Conservation (phyloP, 495 filamentous ascomycete genomes). For the Staphylotrichum longicolle region DNA sequence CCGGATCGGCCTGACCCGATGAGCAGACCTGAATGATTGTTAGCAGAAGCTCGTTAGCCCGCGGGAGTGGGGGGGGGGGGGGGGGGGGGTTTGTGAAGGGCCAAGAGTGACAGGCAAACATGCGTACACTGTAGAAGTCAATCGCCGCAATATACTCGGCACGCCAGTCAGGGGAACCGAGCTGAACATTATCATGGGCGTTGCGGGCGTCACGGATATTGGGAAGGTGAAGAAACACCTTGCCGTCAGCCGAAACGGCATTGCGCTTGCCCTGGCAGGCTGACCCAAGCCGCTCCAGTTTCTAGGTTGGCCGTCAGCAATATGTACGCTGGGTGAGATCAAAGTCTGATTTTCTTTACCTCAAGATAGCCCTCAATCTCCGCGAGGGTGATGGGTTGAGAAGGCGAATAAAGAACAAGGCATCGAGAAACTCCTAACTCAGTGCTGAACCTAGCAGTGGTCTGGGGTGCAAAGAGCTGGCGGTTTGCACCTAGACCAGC, state of each 20-base stretch:
- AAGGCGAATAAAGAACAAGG: constrained; percentile 35
- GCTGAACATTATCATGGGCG: constrained; percentile 44
- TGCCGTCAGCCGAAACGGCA: constrained; percentile 28
- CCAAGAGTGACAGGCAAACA: neutral
- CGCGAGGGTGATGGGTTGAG: constrained; percentile 26
- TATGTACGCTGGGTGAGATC: neutral
- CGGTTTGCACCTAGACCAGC: constrained; percentile 7
- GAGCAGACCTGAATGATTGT: constrained; percentile 12
- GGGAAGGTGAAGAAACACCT: constrained; percentile 55
- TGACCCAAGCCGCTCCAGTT: constrained; percentile 34
- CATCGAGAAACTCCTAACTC: constrained; percentile 42
- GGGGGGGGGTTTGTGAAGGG: no score
- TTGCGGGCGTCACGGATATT: constrained; percentile 58
- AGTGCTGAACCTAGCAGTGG: constrained; percentile 34
- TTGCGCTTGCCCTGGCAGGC: constrained; percentile 33
- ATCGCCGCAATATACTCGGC: constrained; percentile 48
- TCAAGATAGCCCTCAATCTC: constrained; percentile 40
- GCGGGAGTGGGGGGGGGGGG: neutral
- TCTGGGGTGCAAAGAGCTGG: constrained; percentile 7
- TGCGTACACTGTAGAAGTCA: constrained; percentile 42
- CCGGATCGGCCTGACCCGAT: constrained; percentile 21
- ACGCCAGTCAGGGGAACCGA: constrained; percentile 48
- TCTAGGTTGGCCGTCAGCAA: constrained; percentile 25
- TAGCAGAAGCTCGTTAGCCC: constrained; percentile 2
- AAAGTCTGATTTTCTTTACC: constrained; percentile 28